Base-by-base conservation (phyloP, 371 early-diverging fungal genomes). In the Saksenaea oblongispora region DNA sequence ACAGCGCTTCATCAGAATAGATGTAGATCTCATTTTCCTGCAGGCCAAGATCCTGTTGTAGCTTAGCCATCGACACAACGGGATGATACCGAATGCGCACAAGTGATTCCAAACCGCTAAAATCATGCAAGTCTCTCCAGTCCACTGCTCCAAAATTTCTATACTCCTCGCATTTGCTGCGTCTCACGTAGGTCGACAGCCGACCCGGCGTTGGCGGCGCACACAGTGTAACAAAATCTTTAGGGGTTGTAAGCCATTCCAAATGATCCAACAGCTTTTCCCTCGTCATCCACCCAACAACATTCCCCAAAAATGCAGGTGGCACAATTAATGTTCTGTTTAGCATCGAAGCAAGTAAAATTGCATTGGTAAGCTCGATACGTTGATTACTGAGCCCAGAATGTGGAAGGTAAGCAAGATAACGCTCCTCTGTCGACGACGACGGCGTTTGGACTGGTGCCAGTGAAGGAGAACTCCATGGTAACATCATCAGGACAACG, bases 241-340 rank as follows among this genome's bases (percentile, higher is more conserved):
- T 69, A 8, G 65, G 66, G 1, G 72, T 70, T 1, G 75, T 75
- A 5, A 72, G 27, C 72, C 70, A 72, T 2, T 55, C 56, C 8
- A 71, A 44, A 11, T 59, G 54, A n/a, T 69, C 67, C 9, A 28
- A 11, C 1, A 75, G 47, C 24, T 63, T 42, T 11, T 56, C 56
- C 22, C 64, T 22, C 3, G 39, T 39, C 67, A 67, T 69, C 77
- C 77, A 77, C 2, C 74, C 72, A 59, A 71, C 58, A 0, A 74
- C 71, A 35, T 56, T 65, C 7, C 77, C 77, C 11, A 77, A 61
- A 55, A 77, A 72, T 51, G 74, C 72, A 7, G 86, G 84, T 9
- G 86, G 84, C 14, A 86, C 59, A 17, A 86, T 68, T 7, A 86
- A 62, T 0, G 86, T 86, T 13, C 86, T 73, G 34, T 86, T 83